Percentiles rank a stretch among this genome's conserved stretches.
phyloP scores from a whole-genome alignment of 2,329 filamentous ascomycete genomes.

The Alternaria ventricosa region DNA sequence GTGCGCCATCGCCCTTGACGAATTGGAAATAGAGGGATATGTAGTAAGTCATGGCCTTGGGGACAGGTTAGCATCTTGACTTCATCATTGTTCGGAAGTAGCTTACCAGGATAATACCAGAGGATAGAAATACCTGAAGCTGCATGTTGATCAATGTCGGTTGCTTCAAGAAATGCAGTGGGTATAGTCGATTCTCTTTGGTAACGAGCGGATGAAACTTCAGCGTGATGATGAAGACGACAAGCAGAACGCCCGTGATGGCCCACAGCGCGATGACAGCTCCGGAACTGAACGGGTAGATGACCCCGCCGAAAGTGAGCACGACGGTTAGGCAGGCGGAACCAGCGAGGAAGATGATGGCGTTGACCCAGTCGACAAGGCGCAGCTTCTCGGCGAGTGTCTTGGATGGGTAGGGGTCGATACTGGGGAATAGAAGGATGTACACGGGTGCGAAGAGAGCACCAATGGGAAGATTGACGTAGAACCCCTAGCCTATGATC shows the following conservation, averaged over 20 bases:
- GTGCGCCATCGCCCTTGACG: conserved; percentile 18
- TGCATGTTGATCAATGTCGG: conserved; percentile 7
- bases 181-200: conserved; percentile 55
- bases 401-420: not conserved
- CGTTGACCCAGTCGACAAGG: conserved; percentile 54
- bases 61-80: not conserved
- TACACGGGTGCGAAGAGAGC: not conserved
- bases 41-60: conserved; percentile 22
- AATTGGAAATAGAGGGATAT: conserved; percentile 41
- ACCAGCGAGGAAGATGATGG: conserved; percentile 28
- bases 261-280: conserved; percentile 48
- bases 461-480: not conserved
- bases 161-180: conserved; percentile 53
- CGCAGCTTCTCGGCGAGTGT: conserved; percentile 39
- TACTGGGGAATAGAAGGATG: not conserved
- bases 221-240: conserved; percentile 57
- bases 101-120: conserved; percentile 20
- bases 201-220: conserved; percentile 53
- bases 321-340: conserved; percentile 8
- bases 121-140: conserved; percentile 10
- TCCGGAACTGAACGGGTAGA: not conserved
- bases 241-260: conserved; percentile 54
- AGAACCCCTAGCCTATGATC: not conserved
- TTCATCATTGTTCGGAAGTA: not conserved
- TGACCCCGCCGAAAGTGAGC: not conserved